Conservation (phyloP, 1,284 basidiomycete species). For the Stygiomarasmius scandens region DNA sequence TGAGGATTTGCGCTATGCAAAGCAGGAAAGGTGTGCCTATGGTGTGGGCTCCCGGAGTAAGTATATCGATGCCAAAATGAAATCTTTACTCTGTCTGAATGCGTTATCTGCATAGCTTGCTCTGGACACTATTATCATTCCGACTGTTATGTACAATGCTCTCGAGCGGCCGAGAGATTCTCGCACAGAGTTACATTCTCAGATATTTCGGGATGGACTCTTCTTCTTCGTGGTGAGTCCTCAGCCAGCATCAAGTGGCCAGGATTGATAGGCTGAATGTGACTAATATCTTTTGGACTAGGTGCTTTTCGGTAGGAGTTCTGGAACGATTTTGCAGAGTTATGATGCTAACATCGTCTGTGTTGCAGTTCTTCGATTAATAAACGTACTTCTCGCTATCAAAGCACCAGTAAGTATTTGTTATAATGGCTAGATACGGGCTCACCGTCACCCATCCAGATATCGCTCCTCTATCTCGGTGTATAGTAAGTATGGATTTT, state of each 20-base stretch:
- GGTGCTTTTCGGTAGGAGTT: background rate
- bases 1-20: background rate
- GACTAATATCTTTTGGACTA: background rate
- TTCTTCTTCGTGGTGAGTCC: constrained; percentile 6
- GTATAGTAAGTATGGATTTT: constrained; percentile 5
- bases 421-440: background rate
- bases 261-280: too few relatives aligned
- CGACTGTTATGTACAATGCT: background rate
- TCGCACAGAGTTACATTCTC: background rate
- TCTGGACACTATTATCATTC: background rate
- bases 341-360: background rate
- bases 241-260: too few relatives aligned
- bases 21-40: background rate
- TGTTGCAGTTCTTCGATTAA: background rate
- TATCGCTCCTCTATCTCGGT: background rate
- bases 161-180: background rate
- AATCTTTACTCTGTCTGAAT: too few relatives aligned
- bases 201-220: constrained; percentile 4
- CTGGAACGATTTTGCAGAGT: background rate
- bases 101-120: too few relatives aligned
- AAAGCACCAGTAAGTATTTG: background rate
- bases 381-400: constrained; percentile 1
- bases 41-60: constrained; percentile 8
- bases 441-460: background rate
- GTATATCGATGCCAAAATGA: too few relatives aligned